phyloP scores from a whole-genome alignment of 2,329 filamentous ascomycete species.

The Fusarium brachygibbosum region DNA sequence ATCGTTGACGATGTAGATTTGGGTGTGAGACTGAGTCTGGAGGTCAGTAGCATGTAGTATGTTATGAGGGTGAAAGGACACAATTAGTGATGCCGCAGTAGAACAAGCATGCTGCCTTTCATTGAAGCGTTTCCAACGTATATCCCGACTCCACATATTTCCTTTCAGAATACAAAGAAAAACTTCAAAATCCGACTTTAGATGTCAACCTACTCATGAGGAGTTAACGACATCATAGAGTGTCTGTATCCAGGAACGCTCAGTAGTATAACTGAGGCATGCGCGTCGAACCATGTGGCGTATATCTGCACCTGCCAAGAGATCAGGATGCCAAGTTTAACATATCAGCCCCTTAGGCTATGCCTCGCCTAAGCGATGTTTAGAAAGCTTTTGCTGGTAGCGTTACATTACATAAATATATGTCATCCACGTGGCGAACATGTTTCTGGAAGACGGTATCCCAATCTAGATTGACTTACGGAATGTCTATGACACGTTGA shows the following conservation, averaged over 20 bases:
- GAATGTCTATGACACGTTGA: background rate
- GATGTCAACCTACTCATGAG: background rate
- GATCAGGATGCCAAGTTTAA: background rate
- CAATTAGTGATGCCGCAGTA: background rate
- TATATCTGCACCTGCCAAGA: background rate
- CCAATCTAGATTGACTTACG: background rate
- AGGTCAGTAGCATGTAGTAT: background rate
- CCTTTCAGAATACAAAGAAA: background rate
- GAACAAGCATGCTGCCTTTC: rapidly evolving
- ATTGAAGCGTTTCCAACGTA: no score
- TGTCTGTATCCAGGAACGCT: background rate
- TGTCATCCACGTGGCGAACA: background rate
- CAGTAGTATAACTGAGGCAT: background rate
- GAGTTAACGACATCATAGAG: no score
- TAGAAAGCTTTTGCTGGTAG: background rate
- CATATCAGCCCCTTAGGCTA: rapidly evolving
- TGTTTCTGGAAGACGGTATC: background rate
- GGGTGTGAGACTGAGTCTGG: background rate
- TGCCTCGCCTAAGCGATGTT: background rate
- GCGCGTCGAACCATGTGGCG: background rate
- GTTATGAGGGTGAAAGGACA: background rate
- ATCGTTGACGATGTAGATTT: background rate
- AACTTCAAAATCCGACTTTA: background rate
- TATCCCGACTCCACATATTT: no score
- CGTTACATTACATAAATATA: no score